Conservation (phyloP, 257 asterid genomes). For the Fraxinus excelsior region DNA sequence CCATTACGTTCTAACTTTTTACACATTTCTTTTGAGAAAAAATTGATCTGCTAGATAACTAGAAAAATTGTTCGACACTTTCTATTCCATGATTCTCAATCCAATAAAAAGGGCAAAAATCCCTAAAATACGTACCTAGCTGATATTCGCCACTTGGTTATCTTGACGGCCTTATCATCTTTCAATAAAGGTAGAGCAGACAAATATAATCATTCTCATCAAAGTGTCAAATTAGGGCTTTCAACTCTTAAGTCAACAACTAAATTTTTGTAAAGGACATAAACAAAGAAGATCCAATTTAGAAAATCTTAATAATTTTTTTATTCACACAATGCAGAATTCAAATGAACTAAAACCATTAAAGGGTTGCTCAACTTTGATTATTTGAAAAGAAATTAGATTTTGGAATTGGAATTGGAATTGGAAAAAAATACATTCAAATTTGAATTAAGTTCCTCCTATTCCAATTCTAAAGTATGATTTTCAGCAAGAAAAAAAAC, state of each 20-base stretch:
- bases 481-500: neutral
- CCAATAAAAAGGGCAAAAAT: neutral
- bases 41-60: neutral
- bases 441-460: neutral
- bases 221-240: slow-evolving; percentile 6
- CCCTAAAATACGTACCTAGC: neutral
- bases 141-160: neutral
- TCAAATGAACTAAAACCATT: neutral
- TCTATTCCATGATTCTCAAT: neutral
- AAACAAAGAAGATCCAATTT: neutral
- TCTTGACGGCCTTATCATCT: neutral
- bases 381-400: neutral
- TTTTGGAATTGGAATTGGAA: slow-evolving; percentile 1
- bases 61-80: slow-evolving; percentile 11
- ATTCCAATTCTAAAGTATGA: neutral
- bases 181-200: neutral
- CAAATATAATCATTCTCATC: neutral
- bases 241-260: slow-evolving; percentile 9
- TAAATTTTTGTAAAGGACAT: neutral
- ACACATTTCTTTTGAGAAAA: neutral
- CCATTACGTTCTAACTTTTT: neutral
- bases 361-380: neutral
- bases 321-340: neutral
- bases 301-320: neutral
- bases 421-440: neutral